These are phyloP conservation scores for Lepraria neglecta DNA, from an alignment of 495 filamentous ascomycete genomes.

Conservation along the genomic window DNA sequence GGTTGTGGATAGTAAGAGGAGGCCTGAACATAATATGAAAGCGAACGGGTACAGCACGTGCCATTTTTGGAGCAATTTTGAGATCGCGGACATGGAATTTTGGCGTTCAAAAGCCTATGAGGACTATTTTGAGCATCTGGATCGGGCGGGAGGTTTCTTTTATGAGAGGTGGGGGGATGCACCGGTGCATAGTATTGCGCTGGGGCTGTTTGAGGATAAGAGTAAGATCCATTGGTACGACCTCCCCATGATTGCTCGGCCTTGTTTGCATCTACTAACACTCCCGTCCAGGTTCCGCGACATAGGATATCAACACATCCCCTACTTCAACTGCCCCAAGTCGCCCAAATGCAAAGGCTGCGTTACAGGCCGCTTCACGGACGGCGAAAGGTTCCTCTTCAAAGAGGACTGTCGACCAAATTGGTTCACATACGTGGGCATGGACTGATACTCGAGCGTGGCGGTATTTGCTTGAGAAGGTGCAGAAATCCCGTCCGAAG, in stretches of 20 bases:
- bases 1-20: slow-evolving; percentile 68
- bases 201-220: slow-evolving; percentile 87
- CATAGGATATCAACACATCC: slow-evolving; percentile 97
- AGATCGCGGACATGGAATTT: slow-evolving; percentile 92
- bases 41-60: slow-evolving; percentile 97
- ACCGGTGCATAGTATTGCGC: slow-evolving; percentile 91
- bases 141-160: slow-evolving; percentile 93
- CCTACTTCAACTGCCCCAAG: slow-evolving; percentile 97
- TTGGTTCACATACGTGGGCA: slow-evolving; percentile 93
- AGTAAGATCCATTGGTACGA: slow-evolving; percentile 91
- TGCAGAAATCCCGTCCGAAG: no score
- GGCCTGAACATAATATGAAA: slow-evolving; percentile 63
- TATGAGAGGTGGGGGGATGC: slow-evolving; percentile 99
- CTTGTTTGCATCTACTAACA: slow-evolving; percentile 16
- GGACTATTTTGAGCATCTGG: slow-evolving; percentile 93
- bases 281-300: slow-evolving; percentile 77
- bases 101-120: slow-evolving; percentile 89
- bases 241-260: neutral
- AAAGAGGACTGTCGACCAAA: slow-evolving; percentile 93
- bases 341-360: slow-evolving; percentile 92
- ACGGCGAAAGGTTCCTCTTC: slow-evolving; percentile 74
- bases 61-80: slow-evolving; percentile 99
- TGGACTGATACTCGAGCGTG: slow-evolving; percentile 44
- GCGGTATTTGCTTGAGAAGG: neutral
- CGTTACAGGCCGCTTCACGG: slow-evolving; percentile 74